Base-by-base conservation (phyloP, 2,329 filamentous ascomycete genomes). In the Trichophyton equinum region DNA sequence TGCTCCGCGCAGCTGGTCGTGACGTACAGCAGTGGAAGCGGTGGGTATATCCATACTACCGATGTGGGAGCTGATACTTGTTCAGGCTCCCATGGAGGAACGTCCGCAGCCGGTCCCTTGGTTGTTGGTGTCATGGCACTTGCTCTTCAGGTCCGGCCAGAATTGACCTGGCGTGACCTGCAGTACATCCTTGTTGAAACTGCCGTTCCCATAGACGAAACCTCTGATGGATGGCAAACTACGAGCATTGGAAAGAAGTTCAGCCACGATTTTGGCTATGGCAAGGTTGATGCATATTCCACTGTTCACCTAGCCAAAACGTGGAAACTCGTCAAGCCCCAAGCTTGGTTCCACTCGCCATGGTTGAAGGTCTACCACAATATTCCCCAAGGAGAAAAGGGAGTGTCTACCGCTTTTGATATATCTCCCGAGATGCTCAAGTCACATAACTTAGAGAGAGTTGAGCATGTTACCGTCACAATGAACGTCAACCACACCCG, bases 1-100 rank as follows among this genome's bases (percentile, higher is more conserved):
- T 99, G 94, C 77, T 96, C 92, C 2, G 94, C 94, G 22, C 89
- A 96, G 72, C 79, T 99, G 55, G 91, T 96, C 2, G 94, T 99
- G 8, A 95, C 94, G 0, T 99, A 97, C 74, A 96, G 91, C 71
- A 96, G 91, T 74, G 94, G 94, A 61, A 85, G 85, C 65, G 85
- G 85, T 56, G 91, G 96, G 74, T 84, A 88, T 11, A 99, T 99
- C 68, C 91, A 96, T 75, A 99, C 94, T 0, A 99, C 94, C 0
- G 94, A 99, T 68, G 91, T 99, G 27, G 94, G 94, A 58, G 75
- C 81, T 38, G 87, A 95, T 72, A 78, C 81, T 61, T 99, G 94
- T 75, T 91, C 87, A 66, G 80, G 77, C 63, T 79, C 80, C n/a
- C 94, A 99, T 69, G 94, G 94, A 59, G 94, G 94, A 63, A 99